phyloP scores from a whole-genome alignment of 2,329 filamentous ascomycete genomes.

The Epichloe typhina region DNA sequence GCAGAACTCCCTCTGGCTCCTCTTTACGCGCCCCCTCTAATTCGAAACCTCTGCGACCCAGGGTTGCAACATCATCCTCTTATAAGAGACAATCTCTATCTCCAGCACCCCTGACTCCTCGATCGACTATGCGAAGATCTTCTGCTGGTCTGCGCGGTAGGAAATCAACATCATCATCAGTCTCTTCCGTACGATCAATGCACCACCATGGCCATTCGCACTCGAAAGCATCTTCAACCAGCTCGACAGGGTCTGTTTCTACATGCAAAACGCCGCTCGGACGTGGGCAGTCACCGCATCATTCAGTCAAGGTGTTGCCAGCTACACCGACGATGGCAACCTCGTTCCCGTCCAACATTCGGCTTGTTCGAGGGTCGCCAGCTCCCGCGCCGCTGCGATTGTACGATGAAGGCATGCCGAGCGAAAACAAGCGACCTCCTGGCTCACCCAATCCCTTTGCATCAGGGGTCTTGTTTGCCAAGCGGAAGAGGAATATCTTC shows the following conservation, averaged over 20 bases:
- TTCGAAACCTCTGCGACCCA: constrained; percentile 15
- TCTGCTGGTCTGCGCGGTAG: constrained; percentile 75
- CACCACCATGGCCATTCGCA: constrained; percentile 78
- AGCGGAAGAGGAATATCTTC: constrained; percentile 68
- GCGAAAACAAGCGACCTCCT: constrained; percentile 23
- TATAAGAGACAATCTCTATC: constrained; percentile 71
- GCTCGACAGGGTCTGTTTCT: constrained; percentile 62
- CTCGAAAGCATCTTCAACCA: constrained; percentile 89
- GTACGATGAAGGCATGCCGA: constrained; percentile 47
- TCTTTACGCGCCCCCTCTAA: constrained; percentile 14
- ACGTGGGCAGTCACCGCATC: constrained; percentile 63
- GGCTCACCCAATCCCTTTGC: constrained; percentile 46
- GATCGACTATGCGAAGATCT: constrained; percentile 70
- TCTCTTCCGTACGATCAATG: constrained; percentile 85
- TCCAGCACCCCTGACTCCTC: constrained; percentile 76
- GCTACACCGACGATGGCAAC: constrained; percentile 68
- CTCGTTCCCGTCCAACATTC: constrained; percentile 73
- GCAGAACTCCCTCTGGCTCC: constrained; percentile 12
- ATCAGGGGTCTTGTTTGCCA: constrained; percentile 61
- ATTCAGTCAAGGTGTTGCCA: constrained; percentile 89
- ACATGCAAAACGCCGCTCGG: constrained; percentile 54
- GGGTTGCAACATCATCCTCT: constrained; percentile 21
- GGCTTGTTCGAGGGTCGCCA: constrained; percentile 55
- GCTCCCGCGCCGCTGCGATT: constrained; percentile 35
- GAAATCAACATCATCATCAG: constrained; percentile 90